Evolutionary conservation across 495 filamentous ascomycete species (phyloP).

Genomic region (Clavariopsis aquatica): DNA sequence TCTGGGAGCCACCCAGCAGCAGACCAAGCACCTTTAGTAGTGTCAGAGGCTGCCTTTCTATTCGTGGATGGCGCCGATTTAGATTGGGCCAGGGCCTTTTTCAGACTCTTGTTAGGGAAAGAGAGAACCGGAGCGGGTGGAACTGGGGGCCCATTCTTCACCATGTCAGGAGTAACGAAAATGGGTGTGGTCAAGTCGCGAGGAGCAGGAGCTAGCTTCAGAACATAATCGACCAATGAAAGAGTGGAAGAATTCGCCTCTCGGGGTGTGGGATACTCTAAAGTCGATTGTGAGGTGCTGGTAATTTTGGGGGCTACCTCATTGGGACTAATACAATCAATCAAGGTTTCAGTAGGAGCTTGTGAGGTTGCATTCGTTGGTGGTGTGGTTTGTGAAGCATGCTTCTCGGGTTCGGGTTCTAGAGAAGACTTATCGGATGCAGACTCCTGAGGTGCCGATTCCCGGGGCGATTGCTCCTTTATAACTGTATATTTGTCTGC

Average conservation of each 20-base stretch:
- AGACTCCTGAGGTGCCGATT: not conserved
- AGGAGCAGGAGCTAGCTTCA: not conserved
- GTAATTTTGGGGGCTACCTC: too few relatives aligned
- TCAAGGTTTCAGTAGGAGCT: too few relatives aligned
- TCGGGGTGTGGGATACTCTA: not conserved
- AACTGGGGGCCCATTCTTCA: constrained; percentile 1
- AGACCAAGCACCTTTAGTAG: not conserved
- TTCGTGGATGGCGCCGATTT: not conserved
- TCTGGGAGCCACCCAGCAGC: not conserved
- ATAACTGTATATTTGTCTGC: not conserved
- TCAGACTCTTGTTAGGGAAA: not conserved
- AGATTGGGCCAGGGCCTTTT: not conserved
- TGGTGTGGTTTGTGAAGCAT: too few relatives aligned
- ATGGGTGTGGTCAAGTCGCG: not conserved
- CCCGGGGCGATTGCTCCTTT: not conserved
- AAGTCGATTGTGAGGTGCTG: too few relatives aligned
- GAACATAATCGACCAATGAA: not conserved
- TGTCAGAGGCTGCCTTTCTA: not conserved
- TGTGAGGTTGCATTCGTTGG: too few relatives aligned
- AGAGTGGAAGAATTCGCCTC: not conserved
- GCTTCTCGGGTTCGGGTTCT: too few relatives aligned
- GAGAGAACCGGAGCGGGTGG: constrained; percentile 5
- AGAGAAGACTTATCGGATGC: too few relatives aligned
- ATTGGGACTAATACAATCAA: too few relatives aligned
- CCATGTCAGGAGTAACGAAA: not conserved